Base-by-base conservation (phyloP, 805 yeast species). In the Millerozyma miso region DNA sequence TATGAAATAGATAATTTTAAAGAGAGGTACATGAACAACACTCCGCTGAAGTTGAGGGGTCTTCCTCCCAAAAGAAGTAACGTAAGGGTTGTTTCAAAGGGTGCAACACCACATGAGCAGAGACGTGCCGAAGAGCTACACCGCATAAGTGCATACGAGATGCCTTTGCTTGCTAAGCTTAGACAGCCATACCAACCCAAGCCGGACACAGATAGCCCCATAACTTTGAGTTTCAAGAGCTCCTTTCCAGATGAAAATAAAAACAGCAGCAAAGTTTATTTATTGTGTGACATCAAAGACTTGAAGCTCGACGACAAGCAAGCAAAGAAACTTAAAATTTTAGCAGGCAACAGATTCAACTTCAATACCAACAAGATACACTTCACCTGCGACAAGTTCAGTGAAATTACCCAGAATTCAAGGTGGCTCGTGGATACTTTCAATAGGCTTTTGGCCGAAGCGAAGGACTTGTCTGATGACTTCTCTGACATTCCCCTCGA, bases 91-190 rank as follows among this genome's bases (percentile, higher is more conserved):
- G 56, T 62, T 36, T 54, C 62, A 26, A 54, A 56, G 36, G 74
- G 74, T 15, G 48, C 51, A n/a, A 60, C 62, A 12, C 67, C 69
- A 2, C 71, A 67, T 46, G 59, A 67, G 39, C 86, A 81, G 54
- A 77, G 97, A 57, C 83, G 79, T 50, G 81, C 79, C 52, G 81
- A 95, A 52, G 79, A 85, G 49, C 80, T 83, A 55, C 83, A 83
- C 56, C 77, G 97, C 54, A 73, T 88, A 35, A 88, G 95, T 8
- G 97, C 97, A 0, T 91, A 84, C 65, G 98, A 91, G 60, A 76
- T 91, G 73, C 99, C 99, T 4, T 76, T 80, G 43, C 73, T 93
- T 49, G 81, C 83, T 34, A 81, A 88, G 61, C 85, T 74, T 59
- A 83, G 91, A 52, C 80, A 84, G 62, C 74, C 73, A 46, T 90